Percentiles rank a stretch among this genome's conserved stretches.
These are phyloP conservation scores for Hemisphaericaspora xylanilytica DNA, from an alignment of 1,139 yeast genomes.

Conservation along the genomic window DNA sequence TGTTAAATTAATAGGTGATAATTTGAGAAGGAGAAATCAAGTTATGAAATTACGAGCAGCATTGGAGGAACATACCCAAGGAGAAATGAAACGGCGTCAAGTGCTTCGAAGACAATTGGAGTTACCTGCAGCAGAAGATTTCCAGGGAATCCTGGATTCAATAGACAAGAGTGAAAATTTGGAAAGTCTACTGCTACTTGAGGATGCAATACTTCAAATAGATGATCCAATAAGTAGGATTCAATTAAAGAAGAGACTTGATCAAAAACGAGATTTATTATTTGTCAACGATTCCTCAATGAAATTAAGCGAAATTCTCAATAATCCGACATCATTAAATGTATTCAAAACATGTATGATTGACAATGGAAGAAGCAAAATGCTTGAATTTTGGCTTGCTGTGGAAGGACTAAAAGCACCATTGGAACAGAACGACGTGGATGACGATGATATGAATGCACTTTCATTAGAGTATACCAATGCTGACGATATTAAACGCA, in stretches of 20 bases:
- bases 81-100: not conserved
- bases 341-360: slow-evolving; percentile 60
- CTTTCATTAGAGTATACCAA: slow-evolving; percentile 41
- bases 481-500: slow-evolving; percentile 46
- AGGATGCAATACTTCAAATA: not conserved
- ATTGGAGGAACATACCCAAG: slow-evolving; percentile 58
- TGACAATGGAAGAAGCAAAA: slow-evolving; percentile 37
- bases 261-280: slow-evolving; percentile 4
- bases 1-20: slow-evolving; percentile 59
- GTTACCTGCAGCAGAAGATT: not conserved
- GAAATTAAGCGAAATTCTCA: slow-evolving; percentile 10
- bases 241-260: slow-evolving; percentile 11
- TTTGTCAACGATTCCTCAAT: slow-evolving; percentile 1
- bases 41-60: slow-evolving; percentile 73
- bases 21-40: slow-evolving; percentile 71
- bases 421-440: slow-evolving; percentile 48
- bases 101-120: not conserved
- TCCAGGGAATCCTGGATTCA: not conserved
- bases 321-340: slow-evolving; percentile 18
- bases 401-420: slow-evolving; percentile 74
- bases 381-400: slow-evolving; percentile 63
- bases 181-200: not conserved
- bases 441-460: slow-evolving; percentile 21
- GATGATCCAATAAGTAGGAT: slow-evolving; percentile 1
- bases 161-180: not conserved